These are phyloP conservation scores for Rhizoctonia solani DNA, from an alignment of 1,284 basidiomycete species.

Conservation along the genomic window DNA sequence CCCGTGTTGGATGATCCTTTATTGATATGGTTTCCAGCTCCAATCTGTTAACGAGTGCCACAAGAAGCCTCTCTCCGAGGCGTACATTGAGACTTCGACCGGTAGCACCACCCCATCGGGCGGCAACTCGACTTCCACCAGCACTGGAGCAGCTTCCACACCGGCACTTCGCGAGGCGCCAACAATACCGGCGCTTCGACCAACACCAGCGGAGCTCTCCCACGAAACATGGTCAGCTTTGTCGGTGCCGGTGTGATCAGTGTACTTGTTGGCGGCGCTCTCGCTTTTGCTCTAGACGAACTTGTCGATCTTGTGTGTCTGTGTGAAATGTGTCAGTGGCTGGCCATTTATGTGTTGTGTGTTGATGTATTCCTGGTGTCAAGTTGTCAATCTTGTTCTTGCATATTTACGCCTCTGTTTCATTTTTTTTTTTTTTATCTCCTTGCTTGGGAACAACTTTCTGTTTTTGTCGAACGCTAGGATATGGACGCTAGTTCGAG, in stretches of 20 bases:
- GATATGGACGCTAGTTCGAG: too few species aligned
- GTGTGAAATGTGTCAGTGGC: not conserved
- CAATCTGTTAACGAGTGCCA: constrained; percentile 62
- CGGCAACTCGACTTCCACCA: constrained; percentile 27
- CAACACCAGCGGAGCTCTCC: not conserved
- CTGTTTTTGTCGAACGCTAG: too few species aligned
- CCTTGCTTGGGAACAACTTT: too few species aligned
- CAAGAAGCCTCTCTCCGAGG: constrained; percentile 57
- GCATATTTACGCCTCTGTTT: too few species aligned
- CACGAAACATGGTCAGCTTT: not conserved
- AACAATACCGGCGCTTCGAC: not conserved
- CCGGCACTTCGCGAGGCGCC: constrained; percentile 3
- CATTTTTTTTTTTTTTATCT: too few species aligned
- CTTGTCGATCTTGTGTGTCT: not conserved
- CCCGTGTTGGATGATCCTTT: constrained; percentile 54
- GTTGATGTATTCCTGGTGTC: not conserved
- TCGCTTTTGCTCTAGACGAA: constrained; percentile 17
- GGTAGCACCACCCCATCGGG: not conserved
- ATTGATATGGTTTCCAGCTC: constrained; percentile 47
- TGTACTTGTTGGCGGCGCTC: constrained; percentile 2
- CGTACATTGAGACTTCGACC: constrained; percentile 58
- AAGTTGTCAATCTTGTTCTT: too few species aligned
- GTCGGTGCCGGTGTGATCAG: constrained; percentile 1
- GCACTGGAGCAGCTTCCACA: not conserved
- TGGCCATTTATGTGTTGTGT: not conserved